Evolutionary conservation across 495 filamentous ascomycete species (phyloP), one percentile per base, ranked within the genome.

Genomic region (Penicillium antarcticum): DNA sequence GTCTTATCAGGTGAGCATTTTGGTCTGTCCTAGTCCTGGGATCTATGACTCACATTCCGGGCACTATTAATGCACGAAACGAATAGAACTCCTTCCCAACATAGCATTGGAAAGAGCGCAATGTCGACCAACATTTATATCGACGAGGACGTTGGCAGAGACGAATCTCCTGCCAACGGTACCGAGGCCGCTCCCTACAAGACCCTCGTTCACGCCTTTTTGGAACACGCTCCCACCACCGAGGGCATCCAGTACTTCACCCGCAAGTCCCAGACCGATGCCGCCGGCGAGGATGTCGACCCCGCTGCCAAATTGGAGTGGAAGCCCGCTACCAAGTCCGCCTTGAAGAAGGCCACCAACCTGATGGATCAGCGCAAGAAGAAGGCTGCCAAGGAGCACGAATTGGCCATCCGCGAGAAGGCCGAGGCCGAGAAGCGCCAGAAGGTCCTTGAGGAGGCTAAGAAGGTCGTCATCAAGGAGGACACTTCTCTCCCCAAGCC

Each of bases 381-480:
- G 80, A 91, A 91, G 76, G 74, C 84, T 31, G 80, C 79, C 58
- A 88, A 87, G 76, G 83, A 83, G 60, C 77, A 83, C 53, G 80
- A 84, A 55, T 61, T 84, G 49, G 82, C 85, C 40, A 82, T 85
- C 40, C 79, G 84, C 41, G 82, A 91, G 65, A 81, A 85, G 66
- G 79, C 88, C 66, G 85, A 89, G 68, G 81, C 86, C 43, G 81
- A 86, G 51, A 84, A 86, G 61, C 76, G 84, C 36, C 72, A 77
- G 48, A 70, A 71, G 67, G 80, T 82, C 40, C 76, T 95, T 29
- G 89, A 95, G 61, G 85, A 92, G 45, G 87, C 89, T n/a, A 91
- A 95, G 77, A 90, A 91, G 76, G 76, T 97, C 48, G 72, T 88
- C 19, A 80, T 98, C 55, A 81, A 78, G 56, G 88, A 97, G 68